phyloP scores from a whole-genome alignment of 2,329 filamentous ascomycete species.

The Orbilia ellipsospora region DNA sequence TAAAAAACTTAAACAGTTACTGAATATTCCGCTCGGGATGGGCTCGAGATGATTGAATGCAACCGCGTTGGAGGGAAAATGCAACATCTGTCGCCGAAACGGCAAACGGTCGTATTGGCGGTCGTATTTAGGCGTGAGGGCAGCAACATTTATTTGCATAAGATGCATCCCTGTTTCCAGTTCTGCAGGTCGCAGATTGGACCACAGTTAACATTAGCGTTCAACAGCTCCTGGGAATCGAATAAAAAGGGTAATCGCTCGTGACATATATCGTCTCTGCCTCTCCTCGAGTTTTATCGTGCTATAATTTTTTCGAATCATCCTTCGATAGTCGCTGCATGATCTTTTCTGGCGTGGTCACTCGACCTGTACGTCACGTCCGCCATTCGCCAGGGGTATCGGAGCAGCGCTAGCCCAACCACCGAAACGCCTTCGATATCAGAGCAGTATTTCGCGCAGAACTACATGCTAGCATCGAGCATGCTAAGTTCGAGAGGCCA shows the following conservation, averaged over 20 bases:
- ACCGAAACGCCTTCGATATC: not conserved
- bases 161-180: conserved; percentile 27
- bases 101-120: too few relatives aligned
- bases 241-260: conserved; percentile 5
- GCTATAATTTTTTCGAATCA: not conserved
- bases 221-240: not conserved
- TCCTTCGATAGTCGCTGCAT: conserved; percentile 3
- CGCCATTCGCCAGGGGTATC: conserved; percentile 13
- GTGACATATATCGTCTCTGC: conserved; percentile 15
- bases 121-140: conserved; percentile 17
- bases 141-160: conserved; percentile 9
- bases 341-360: conserved; percentile 30
- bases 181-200: conserved; percentile 22
- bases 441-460: conserved; percentile 13
- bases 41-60: too few relatives aligned
- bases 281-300: not conserved
- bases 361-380: conserved; percentile 21
- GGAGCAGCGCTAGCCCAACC: not conserved
- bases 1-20: too few relatives aligned
- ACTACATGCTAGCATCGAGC: conserved; percentile 13
- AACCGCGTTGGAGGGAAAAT: conserved; percentile 5
- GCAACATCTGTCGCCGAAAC: not conserved
- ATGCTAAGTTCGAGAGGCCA: not conserved
- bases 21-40: too few relatives aligned
- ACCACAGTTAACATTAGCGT: not conserved